Percentiles rank a stretch among this genome's conserved stretches.
These are phyloP conservation scores for Tetracladium maxilliforme DNA, from an alignment of 2,329 filamentous ascomycete genomes.

Conservation along the genomic window DNA sequence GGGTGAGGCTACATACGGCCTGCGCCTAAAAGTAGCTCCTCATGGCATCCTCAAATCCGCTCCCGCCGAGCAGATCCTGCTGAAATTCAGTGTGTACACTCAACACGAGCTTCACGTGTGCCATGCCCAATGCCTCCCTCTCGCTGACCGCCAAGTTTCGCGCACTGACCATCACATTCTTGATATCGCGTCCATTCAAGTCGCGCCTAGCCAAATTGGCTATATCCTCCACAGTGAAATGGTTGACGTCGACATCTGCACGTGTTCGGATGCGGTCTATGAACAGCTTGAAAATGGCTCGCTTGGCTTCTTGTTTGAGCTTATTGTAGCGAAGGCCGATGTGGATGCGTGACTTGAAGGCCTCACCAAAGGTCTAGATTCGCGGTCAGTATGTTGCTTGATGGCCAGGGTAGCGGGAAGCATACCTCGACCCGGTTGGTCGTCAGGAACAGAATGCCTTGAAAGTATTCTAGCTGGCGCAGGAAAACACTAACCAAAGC, in stretches of 20 bases:
- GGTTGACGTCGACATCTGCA: conserved; percentile 43
- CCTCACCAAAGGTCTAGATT: conserved; percentile 65
- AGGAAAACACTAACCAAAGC: conserved; percentile 79
- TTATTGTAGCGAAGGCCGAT: conserved; percentile 71
- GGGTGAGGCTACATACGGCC: no score
- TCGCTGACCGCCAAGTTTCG: conserved; percentile 73
- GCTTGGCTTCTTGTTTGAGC: conserved; percentile 57
- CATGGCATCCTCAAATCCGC: conserved; percentile 74
- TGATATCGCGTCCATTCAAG: conserved; percentile 66
- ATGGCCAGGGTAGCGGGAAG: conserved; percentile 3
- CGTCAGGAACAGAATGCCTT: conserved; percentile 79
- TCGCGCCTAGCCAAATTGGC: conserved; percentile 51
- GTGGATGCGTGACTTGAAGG: conserved; percentile 79
- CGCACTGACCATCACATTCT: conserved; percentile 73
- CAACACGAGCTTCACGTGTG: conserved; percentile 69
- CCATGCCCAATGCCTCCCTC: conserved; percentile 55
- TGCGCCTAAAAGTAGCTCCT: conserved; percentile 57
- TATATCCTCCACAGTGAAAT: conserved; percentile 54
- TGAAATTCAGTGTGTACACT: conserved; percentile 75
- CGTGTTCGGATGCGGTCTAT: conserved; percentile 55
- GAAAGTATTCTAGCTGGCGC: conserved; percentile 77
- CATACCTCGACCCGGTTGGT: conserved; percentile 65
- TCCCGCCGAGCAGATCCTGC: conserved; percentile 66
- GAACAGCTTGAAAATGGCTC: conserved; percentile 74
- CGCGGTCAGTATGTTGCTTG: no score